Conservation (phyloP, 106 monocot species). For the Amphibolis antarctica region DNA sequence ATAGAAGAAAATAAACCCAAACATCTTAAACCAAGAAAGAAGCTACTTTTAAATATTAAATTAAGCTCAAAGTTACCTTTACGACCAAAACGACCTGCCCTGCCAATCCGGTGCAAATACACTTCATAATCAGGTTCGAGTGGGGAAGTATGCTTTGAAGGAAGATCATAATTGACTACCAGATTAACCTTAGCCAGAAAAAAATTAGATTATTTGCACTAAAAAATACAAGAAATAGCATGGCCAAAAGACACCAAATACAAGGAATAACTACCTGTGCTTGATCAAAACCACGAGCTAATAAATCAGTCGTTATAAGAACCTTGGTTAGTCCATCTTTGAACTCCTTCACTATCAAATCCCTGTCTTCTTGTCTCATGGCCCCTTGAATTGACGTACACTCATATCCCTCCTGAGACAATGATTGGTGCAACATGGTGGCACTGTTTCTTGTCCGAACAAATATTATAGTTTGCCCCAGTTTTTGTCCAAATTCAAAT, state of each 20-base stretch:
- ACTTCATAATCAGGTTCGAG: slow-evolving; percentile 85
- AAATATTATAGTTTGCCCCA: slow-evolving; percentile 95
- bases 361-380: slow-evolving; percentile 57
- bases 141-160: slow-evolving; percentile 37
- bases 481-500: slow-evolving; percentile 76
- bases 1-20: background rate
- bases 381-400: slow-evolving; percentile 94
- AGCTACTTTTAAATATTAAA: background rate
- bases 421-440: slow-evolving; percentile 39
- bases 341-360: slow-evolving; percentile 79
- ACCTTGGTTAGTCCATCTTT: slow-evolving; percentile 81
- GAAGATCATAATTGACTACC: slow-evolving; percentile 93
- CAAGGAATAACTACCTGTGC: slow-evolving; percentile 42
- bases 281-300: slow-evolving; percentile 94
- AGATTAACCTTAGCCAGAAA: slow-evolving; percentile 54
- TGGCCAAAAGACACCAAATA: background rate
- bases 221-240: background rate
- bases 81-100: slow-evolving; percentile 91
- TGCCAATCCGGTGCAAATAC: slow-evolving; percentile 87
- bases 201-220: background rate
- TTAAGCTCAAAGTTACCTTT: slow-evolving; percentile 42
- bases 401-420: slow-evolving; percentile 64
- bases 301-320: slow-evolving; percentile 83
- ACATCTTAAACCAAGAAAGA: background rate
- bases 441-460: slow-evolving; percentile 78